These are phyloP conservation scores for Sanghuangporus baumii DNA, from an alignment of 1,284 basidiomycete genomes.

Conservation along the genomic window DNA sequence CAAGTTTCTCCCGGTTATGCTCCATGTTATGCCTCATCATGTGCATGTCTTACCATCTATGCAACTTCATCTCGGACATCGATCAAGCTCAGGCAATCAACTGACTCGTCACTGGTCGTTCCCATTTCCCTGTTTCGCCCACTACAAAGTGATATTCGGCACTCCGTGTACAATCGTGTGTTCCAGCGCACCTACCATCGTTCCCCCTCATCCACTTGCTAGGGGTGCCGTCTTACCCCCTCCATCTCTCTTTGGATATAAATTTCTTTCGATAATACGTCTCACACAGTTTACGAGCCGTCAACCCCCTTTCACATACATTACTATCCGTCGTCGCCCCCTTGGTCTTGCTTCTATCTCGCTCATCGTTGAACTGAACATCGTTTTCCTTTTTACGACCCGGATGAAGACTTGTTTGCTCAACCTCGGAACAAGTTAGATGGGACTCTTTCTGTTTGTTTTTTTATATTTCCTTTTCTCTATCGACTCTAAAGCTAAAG, in stretches of 20 bases:
- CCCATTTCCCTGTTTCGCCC: not conserved
- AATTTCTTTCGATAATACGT: not conserved
- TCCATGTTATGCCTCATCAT: not conserved
- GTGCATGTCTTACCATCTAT: not conserved
- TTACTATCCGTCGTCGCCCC: not conserved
- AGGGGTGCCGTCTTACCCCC: conserved; percentile 47
- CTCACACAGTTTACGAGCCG: not conserved
- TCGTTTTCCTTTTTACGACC: not conserved
- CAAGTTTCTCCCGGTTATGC: not conserved
- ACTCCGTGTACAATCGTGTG: conserved; percentile 32
- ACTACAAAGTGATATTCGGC: conserved; percentile 35
- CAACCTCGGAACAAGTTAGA: not conserved
- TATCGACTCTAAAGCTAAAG: not conserved
- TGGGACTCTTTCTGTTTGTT: not conserved
- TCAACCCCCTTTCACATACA: not conserved
- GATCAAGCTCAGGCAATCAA: not conserved
- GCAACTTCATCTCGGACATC: conserved; percentile 14
- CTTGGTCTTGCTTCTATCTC: not conserved
- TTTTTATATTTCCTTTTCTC: not conserved
- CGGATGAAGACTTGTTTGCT: not conserved
- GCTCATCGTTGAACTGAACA: not conserved
- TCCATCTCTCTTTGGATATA: not conserved
- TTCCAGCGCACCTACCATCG: conserved; percentile 23
- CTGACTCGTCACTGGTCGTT: conserved; percentile 4
- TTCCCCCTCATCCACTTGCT: conserved; percentile 37